A percentile compares a stretch with the other conserved stretches of the same genome.
phyloP scores from a whole-genome alignment of 2,329 filamentous ascomycete genomes.

The Harringtonia aguacate region DNA sequence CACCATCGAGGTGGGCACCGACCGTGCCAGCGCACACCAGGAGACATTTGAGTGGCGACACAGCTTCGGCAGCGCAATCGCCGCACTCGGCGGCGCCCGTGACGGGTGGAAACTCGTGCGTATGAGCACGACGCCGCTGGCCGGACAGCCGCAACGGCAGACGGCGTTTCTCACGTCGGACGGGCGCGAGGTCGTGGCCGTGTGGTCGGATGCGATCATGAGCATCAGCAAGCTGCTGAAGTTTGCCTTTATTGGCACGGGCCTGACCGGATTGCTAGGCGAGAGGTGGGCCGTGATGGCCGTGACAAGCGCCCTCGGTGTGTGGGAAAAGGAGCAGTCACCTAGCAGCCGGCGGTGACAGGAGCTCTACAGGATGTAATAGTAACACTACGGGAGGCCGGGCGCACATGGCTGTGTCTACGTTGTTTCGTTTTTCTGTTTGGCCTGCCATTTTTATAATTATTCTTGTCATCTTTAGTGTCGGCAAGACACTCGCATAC shows the following conservation, averaged over 20 bases:
- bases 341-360: conserved; percentile 2
- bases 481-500: no score
- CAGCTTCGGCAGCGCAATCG: conserved; percentile 23
- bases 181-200: conserved; percentile 31
- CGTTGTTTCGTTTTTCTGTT: background rate
- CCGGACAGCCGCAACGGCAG: conserved; percentile 7
- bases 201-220: conserved; percentile 22
- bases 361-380: no score
- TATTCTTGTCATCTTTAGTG: background rate
- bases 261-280: conserved; percentile 26
- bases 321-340: conserved; percentile 16
- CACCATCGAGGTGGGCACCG: conserved; percentile 20
- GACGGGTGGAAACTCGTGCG: conserved; percentile 31
- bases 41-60: conserved; percentile 34
- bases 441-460: background rate
- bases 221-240: conserved; percentile 23
- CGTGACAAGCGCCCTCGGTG: conserved; percentile 24
- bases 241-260: conserved; percentile 30
- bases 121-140: conserved; percentile 12
- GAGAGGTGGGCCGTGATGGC: conserved; percentile 32
- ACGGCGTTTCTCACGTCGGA: conserved; percentile 18
- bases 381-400: no score
- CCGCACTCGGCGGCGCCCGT: conserved; percentile 18
- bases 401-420: no score
- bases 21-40: conserved; percentile 4